Base-by-base conservation (phyloP, 192 early-diverging fungal genomes). In the Phycomyces nitens region DNA sequence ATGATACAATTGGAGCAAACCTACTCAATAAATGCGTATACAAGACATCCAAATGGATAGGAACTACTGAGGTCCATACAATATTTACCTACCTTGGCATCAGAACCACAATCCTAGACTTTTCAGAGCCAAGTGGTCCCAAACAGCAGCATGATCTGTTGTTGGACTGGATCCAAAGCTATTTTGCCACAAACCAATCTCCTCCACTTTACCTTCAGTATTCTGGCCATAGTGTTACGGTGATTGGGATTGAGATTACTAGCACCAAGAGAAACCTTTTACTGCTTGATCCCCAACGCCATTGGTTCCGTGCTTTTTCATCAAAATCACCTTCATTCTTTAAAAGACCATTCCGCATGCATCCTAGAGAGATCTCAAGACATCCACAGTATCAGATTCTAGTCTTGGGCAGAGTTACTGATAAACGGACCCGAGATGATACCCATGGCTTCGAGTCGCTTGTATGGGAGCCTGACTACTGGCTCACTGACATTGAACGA, bases 171-270 rank as follows among this genome's bases (percentile, higher is more conserved):
- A 69, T 87, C 0, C 71, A 78, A 44, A 62, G 77, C n/a, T 89
- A 89, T 62, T 91, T 84, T 64, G 38, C 69, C 5, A 49, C 55
- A 0, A 68, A 66, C 14, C 54, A 52, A 5, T 58, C 65, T 58
- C 83, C 81, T 3, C 87, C 89, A 10, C 62, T 91, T 4, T 91
- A 91, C 59, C 66, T 89, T 27, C 89, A 91, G 72, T 86, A 91
- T 39, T 78, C 82, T 47, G 89, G 89, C 0, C 89, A 91, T 51
- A 86, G 84, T 54, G 70, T 86, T 8, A 86, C 84, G 4, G 73
- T 88, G 10, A 71, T 88, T 15, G 89, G 89, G 18, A 73, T 88
- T 0, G 84, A 87, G 44, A n/a, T 77, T 40, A 61, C 76, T 8
- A 68, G 64, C 3, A 58, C 57, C 21, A 74, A 59, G 18, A 56